Evolutionary conservation across 305 asterid species (phyloP), one percentile per base, ranked within the genome.

Genomic region (Nicotiana rustica): DNA sequence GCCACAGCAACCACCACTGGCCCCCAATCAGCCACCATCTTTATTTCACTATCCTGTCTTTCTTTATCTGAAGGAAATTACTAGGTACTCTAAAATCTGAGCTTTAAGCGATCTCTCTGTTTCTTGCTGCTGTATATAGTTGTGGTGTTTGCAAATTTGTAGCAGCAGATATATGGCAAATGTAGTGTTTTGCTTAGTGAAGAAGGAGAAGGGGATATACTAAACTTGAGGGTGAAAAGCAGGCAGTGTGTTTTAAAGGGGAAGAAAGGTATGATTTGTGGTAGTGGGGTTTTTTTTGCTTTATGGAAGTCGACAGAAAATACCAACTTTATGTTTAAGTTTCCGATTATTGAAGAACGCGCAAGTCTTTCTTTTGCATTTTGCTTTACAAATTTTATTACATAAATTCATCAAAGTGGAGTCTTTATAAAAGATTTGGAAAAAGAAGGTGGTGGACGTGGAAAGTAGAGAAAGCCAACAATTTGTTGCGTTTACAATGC

Each of bases 1-100:
- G 87, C 98, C 89, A 93, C 98, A 25, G 98, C 99, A 69, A 95
- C 98, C 83, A 91, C 94, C 86, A 93, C 99, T 7, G 99, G 98
- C 14, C 98, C 99, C 99, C 99, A 96, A 75, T 96, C 99, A 0
- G 92, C 90, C 41, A 79, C 81, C 97, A 91, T 82, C 41, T 49
- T 41, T 70, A 64, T 64, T 61, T 79, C 82, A 33, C n/a, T 21
- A 31, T 44, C 13, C 41, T 13, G 4, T 17, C 36, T 59, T 13
- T 5, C 17, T 15, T 41, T 78, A 17, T 35, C 31, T 17, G 1
- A 18, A 18, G 35, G 15, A 60, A 79, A 36, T 60, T 38, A 4
- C 18, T 4, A 62, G 44, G 61, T 21, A 31, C 25, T 19, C 15
- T 0, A 31, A 44, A 13, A 17, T 14, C 12, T 59, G 10, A 33